phyloP scores from a whole-genome alignment of 225 moss, liverwort and hornwort genomes.

The Pleurozium schreberi region DNA sequence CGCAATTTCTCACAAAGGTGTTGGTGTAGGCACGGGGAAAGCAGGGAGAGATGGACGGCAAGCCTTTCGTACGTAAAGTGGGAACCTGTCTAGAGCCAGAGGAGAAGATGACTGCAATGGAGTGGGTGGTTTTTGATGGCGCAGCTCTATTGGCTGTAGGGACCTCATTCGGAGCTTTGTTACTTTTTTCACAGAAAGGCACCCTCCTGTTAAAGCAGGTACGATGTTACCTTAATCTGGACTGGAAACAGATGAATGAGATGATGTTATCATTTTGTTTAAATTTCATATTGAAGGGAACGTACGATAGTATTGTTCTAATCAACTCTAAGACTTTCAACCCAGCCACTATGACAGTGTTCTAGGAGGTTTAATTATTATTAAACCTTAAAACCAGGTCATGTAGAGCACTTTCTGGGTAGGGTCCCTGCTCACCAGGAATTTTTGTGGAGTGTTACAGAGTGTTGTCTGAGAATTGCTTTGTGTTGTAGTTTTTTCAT shows the following conservation, averaged over 20 bases:
- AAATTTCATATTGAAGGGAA: neutral
- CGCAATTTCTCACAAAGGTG: neutral
- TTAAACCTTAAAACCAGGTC: neutral
- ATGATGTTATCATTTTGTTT: neutral
- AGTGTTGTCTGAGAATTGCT: neutral
- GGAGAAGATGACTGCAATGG: constrained; percentile 69
- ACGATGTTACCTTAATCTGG: neutral
- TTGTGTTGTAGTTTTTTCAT: constrained; percentile 58
- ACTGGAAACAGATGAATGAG: neutral
- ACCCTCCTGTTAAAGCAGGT: constrained; percentile 80
- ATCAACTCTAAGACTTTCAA: neutral
- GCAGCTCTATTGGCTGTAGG: constrained; percentile 63
- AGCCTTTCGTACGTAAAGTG: constrained; percentile 52
- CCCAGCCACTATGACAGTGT: neutral
- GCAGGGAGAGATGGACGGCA: constrained; percentile 20
- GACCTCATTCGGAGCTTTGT: constrained; percentile 73
- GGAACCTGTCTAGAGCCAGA: constrained; percentile 51
- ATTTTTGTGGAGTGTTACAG: neutral
- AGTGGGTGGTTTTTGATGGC: constrained; percentile 75
- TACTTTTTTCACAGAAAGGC: constrained; percentile 63
- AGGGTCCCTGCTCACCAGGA: neutral
- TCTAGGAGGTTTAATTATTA: neutral
- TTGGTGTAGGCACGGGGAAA: neutral
- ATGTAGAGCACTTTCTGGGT: neutral
- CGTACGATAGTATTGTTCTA: neutral